Evolutionary conservation across 176 grass and related monocot species (phyloP).

Genomic region (Musa itinerans): DNA sequence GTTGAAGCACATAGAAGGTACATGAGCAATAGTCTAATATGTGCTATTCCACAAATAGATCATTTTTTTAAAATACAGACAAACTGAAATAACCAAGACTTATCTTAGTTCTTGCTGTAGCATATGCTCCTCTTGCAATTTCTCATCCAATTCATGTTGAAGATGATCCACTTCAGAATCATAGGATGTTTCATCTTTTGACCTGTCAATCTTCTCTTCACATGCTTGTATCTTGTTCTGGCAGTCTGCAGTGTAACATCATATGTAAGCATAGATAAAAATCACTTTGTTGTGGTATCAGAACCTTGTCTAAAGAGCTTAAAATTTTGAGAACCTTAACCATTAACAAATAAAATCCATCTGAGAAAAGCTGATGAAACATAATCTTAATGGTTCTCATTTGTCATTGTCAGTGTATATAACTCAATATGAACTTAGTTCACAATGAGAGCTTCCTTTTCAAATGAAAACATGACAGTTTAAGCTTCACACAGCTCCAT

Average conservation of each 20-base stretch:
- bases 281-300: not conserved
- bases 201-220: conserved; percentile 44
- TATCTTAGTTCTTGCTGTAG: conserved; percentile 74
- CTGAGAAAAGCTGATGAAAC: too few species aligned
- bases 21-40: conserved; percentile 10
- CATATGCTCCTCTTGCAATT: conserved; percentile 34
- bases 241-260: conserved; percentile 36
- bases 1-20: conserved; percentile 25
- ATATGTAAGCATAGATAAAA: not conserved
- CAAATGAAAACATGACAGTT: not conserved
- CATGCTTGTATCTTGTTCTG: conserved; percentile 37
- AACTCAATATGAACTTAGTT: not conserved
- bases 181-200: conserved; percentile 39
- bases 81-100: conserved; percentile 27
- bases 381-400: too few species aligned
- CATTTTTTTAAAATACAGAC: conserved; percentile 7
- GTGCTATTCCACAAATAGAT: not conserved
- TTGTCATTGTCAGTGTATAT: not conserved
- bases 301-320: not conserved
- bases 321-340: not conserved
- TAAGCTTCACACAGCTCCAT: not conserved
- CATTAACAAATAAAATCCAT: too few species aligned
- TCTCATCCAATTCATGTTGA: conserved; percentile 45
- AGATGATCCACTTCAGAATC: conserved; percentile 46
- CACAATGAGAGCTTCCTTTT: not conserved